These are phyloP conservation scores for Aureococcus anophagefferens DNA, from an alignment of 108 stramenopile genomes.

Conservation along the genomic window DNA sequence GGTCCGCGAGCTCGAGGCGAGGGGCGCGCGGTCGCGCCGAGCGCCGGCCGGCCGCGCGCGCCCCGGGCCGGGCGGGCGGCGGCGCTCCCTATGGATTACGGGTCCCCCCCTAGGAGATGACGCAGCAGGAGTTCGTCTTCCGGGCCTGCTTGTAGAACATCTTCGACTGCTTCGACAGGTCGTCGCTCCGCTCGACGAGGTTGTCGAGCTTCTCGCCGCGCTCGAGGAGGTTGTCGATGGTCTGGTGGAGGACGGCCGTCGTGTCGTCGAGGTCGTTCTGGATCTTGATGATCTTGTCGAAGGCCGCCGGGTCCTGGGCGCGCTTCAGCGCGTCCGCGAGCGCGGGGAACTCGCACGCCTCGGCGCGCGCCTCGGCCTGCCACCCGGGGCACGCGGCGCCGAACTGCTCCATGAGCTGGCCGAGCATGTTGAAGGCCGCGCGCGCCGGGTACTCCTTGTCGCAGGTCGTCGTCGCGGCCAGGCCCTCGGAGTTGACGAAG, in stretches of 20 bases:
- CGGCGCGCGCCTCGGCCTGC: slow-evolving; percentile 33
- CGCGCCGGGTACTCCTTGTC: slow-evolving; percentile 95
- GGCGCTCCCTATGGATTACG: too few relatives aligned
- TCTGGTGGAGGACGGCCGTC: slow-evolving; percentile 93
- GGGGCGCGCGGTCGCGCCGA: too few relatives aligned
- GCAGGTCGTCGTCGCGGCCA: slow-evolving; percentile 80
- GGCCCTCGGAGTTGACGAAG: slow-evolving; percentile 87
- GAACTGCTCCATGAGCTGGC: slow-evolving; percentile 91
- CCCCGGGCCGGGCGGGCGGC: too few relatives aligned
- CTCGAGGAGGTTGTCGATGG: slow-evolving; percentile 92
- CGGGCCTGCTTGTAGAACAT: slow-evolving; percentile 99
- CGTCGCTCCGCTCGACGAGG: slow-evolving; percentile 88
- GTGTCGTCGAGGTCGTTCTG: slow-evolving; percentile 98
- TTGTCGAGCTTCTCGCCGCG: slow-evolving; percentile 94
- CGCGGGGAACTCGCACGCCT: slow-evolving; percentile 35
- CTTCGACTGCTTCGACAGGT: slow-evolving; percentile 89
- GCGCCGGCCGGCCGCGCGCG: too few relatives aligned
- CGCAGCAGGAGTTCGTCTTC: slow-evolving; percentile 97
- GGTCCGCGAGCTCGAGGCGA: too few relatives aligned
- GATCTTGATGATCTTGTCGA: slow-evolving; percentile 96
- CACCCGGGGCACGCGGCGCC: slow-evolving; percentile 15
- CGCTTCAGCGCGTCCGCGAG: slow-evolving; percentile 37
- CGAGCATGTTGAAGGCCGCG: slow-evolving; percentile 90
- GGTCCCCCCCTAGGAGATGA: slow-evolving; percentile 59
- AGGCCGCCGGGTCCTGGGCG: slow-evolving; percentile 74